Percentiles rank a stretch among this genome's conserved stretches.
Evolutionary conservation across 495 filamentous ascomycete genomes (phyloP).

Genomic region (Neurospora tetraspora): DNA sequence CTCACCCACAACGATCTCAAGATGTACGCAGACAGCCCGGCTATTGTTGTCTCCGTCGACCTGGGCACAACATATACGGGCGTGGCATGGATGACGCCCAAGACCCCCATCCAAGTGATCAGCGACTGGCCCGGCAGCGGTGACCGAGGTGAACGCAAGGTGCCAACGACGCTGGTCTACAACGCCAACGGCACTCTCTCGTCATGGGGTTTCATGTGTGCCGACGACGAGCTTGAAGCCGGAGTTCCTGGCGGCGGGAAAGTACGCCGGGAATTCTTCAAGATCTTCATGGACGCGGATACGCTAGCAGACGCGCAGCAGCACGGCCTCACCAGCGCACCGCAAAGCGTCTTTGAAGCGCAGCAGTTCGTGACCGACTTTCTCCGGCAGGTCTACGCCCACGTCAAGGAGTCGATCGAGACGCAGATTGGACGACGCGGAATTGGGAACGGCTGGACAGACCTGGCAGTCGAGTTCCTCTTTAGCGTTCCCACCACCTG

Average conservation of each 20-base stretch:
- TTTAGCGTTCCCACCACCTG: conserved; percentile 63
- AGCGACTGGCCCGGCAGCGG: conserved; percentile 51
- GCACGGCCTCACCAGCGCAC: conserved; percentile 22
- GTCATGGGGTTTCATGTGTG: conserved; percentile 50
- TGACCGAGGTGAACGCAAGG: conserved; percentile 45
- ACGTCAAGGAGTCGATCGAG: conserved; percentile 40
- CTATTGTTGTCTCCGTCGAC: conserved; percentile 51
- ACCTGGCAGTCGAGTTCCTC: conserved; percentile 48
- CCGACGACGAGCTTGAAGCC: conserved; percentile 31
- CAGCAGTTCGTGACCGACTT: conserved; percentile 47
- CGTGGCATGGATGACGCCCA: conserved; percentile 42
- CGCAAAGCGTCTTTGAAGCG: conserved; percentile 31
- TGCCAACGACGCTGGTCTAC: conserved; percentile 48
- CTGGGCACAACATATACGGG: conserved; percentile 55
- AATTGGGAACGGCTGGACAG: conserved; percentile 32
- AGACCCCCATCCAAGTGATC: conserved; percentile 43
- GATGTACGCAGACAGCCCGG: conserved; percentile 22
- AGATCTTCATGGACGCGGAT: conserved; percentile 44
- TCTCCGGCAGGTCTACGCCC: conserved; percentile 42
- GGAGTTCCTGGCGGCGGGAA: conserved; percentile 17
- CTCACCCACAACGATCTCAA: background rate
- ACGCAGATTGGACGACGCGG: conserved; percentile 23
- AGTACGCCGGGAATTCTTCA: conserved; percentile 45
- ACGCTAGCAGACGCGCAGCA: conserved; percentile 25
- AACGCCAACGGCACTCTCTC: conserved; percentile 27